Percentiles rank a stretch among this genome's conserved stretches.
These are phyloP conservation scores for Psidium guajava DNA, from an alignment of 345 rosid species.

Conservation along the genomic window DNA sequence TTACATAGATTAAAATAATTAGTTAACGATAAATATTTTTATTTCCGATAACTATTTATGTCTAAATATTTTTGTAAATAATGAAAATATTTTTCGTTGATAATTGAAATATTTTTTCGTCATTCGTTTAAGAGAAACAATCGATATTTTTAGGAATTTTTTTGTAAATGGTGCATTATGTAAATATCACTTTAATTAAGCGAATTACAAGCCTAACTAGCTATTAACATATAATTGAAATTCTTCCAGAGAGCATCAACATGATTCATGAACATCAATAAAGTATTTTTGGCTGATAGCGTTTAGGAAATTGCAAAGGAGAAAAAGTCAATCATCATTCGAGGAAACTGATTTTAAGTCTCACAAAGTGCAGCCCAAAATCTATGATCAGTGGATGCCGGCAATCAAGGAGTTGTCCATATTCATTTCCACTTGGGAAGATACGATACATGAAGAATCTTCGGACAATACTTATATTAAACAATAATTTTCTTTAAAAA, in stretches of 20 bases:
- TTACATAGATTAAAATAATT: no score
- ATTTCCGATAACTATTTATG: neutral
- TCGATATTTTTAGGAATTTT: neutral
- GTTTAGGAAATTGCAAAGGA: neutral
- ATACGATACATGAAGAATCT: neutral
- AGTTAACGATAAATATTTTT: neutral
- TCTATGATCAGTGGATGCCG: neutral
- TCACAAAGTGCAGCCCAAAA: neutral
- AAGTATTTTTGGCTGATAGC: neutral
- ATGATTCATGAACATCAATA: neutral
- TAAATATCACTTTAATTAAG: no score
- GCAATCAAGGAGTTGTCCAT: neutral
- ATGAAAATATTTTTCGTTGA: neutral
- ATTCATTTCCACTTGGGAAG: neutral
- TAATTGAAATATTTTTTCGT: no score
- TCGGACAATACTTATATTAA: neutral
- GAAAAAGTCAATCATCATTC: neutral
- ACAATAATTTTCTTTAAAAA: neutral
- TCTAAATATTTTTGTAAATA: neutral
- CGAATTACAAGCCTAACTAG: neutral
- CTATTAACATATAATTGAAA: no score
- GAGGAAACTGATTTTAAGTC: neutral
- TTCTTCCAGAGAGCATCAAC: no score
- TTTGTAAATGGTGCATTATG: neutral
- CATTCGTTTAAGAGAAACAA: neutral